phyloP scores from a whole-genome alignment of 208 protist species.

The Wallacemonas sp. region DNA sequence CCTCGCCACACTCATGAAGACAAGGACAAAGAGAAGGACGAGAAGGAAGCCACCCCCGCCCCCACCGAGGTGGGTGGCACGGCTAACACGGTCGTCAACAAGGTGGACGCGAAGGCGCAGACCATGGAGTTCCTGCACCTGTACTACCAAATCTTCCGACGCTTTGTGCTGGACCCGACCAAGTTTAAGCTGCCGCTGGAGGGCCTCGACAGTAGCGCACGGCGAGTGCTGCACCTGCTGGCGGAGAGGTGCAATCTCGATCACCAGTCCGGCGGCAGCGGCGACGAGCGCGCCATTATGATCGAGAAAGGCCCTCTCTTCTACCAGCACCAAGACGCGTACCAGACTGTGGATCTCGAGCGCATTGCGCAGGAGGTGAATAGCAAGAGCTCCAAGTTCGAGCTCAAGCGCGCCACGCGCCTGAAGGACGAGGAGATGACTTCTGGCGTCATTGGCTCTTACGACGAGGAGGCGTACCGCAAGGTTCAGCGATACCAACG shows the following conservation, averaged over 20 bases:
- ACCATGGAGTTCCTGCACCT: slow-evolving; percentile 60
- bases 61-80: neutral
- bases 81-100: slow-evolving; percentile 3
- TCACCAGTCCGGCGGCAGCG: slow-evolving; percentile 60
- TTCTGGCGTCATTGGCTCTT: slow-evolving; percentile 59
- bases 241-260: slow-evolving; percentile 86
- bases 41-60: neutral
- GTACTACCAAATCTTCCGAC: slow-evolving; percentile 62
- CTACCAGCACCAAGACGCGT: slow-evolving; percentile 59
- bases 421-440: slow-evolving; percentile 27
- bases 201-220: slow-evolving; percentile 41
- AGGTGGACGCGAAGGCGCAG: slow-evolving; percentile 59
- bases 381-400: slow-evolving; percentile 70
- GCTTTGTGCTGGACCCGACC: slow-evolving; percentile 76
- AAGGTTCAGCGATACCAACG: slow-evolving; percentile 61
- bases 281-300: slow-evolving; percentile 50
- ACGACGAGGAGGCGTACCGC: slow-evolving; percentile 66
- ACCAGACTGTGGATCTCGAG: slow-evolving; percentile 48
- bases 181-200: slow-evolving; percentile 74
- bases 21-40: neutral
- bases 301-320: slow-evolving; percentile 87
- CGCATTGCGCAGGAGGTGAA: slow-evolving; percentile 38
- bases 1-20: neutral
- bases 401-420: slow-evolving; percentile 42
- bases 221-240: slow-evolving; percentile 72